Evolutionary conservation across 192 early-diverging fungal species (phyloP).

Genomic region (Backusella morwellensis): DNA sequence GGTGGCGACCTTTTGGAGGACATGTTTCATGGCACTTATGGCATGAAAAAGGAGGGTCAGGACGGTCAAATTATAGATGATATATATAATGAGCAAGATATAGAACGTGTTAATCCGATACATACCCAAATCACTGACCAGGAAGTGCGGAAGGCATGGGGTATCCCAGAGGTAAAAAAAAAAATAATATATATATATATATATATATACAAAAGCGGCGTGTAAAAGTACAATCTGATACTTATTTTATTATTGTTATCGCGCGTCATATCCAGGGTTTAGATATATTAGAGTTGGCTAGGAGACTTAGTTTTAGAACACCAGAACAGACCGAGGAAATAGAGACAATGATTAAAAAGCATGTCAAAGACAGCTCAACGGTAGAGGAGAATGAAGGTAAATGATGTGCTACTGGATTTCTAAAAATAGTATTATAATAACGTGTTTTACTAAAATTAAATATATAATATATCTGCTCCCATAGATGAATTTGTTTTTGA

Average conservation of each 20-base stretch:
- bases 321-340: not conserved
- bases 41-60: not conserved
- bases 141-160: constrained; percentile 15
- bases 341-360: not conserved
- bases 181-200: too few species aligned
- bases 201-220: not conserved
- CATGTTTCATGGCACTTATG: not conserved
- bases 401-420: not conserved
- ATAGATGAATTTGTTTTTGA: constrained; percentile 12
- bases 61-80: constrained; percentile 9
- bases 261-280: not conserved
- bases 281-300: not conserved
- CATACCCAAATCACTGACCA: constrained; percentile 12
- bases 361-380: not conserved
- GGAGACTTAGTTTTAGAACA: not conserved
- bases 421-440: too few species aligned
- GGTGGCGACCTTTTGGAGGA: not conserved
- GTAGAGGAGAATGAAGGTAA: not conserved
- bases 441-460: not conserved
- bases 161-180: constrained; percentile 26
- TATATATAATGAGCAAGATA: constrained; percentile 17
- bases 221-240: not conserved
- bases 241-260: not conserved
- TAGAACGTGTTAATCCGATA: constrained; percentile 21
- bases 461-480: not conserved